Percentiles rank a stretch among this genome's conserved stretches.
Evolutionary conservation across 2,329 filamentous ascomycete species (phyloP).

Genomic region (Talaromyces sp.): DNA sequence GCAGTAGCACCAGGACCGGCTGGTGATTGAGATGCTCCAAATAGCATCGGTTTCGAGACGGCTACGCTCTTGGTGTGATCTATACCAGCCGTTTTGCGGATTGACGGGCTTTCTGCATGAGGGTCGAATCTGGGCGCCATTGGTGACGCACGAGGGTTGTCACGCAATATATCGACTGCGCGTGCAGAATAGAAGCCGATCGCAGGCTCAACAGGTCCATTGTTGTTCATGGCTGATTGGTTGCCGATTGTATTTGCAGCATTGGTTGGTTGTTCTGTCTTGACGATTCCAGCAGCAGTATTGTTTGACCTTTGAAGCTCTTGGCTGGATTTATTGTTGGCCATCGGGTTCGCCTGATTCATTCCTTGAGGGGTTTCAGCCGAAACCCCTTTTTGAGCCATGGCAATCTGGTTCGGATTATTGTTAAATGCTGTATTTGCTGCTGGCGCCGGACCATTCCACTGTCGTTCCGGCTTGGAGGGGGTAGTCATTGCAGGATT

Average conservation of each 20-base stretch:
- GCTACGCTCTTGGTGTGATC: constrained; percentile 77
- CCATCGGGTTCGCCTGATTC: constrained; percentile 3
- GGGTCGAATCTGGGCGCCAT: constrained; percentile 64
- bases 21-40: constrained; percentile 25
- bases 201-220: constrained; percentile 35
- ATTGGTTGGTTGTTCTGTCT: constrained; percentile 10
- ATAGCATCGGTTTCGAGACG: constrained; percentile 52
- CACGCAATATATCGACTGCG: constrained; percentile 58
- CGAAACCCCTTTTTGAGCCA: neutral
- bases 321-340: constrained; percentile 15
- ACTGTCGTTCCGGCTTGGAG: constrained; percentile 37
- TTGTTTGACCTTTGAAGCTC: constrained; percentile 14
- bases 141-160: constrained; percentile 46
- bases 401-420: neutral
- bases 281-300: neutral
- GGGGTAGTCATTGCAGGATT: constrained; percentile 34
- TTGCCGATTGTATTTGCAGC: constrained; percentile 24
- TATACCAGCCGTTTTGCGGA: constrained; percentile 82
- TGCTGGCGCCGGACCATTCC: constrained; percentile 22
- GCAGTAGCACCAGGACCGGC: neutral
- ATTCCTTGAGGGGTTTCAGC: constrained; percentile 7
- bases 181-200: constrained; percentile 69
- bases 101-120: constrained; percentile 74
- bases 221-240: neutral
- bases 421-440: constrained; percentile 22